Base-by-base conservation (phyloP, 306 rosid genomes). In the Prinsepia uniflora region DNA sequence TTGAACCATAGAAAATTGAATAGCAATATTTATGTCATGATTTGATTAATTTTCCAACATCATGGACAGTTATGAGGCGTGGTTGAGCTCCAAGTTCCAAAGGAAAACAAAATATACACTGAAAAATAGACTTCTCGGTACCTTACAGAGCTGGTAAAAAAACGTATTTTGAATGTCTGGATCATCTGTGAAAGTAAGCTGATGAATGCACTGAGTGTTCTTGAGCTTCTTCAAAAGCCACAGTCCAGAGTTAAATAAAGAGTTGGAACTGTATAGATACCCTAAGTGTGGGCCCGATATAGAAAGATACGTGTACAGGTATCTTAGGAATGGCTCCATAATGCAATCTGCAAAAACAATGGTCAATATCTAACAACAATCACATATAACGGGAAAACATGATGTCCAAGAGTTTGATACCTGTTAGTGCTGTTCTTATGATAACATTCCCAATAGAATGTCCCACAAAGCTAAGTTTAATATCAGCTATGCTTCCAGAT, bases 231-330 rank as follows among this genome's bases (percentile, higher is more conserved):
- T 93, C 87, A 90, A 79, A 82, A 93, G 80, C 98, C 98, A 93
- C 75, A 93, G 76, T 63, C 98, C 97, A 66, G 98, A 93, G 77
- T 90, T 93, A 73, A 93, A 93, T 75, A 90, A 83, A 11, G 97
- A 87, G 81, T 93, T 90, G n/a, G 98, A 87, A 83, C 94, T 87
- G 79, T 93, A 93, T 58, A 93, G 97, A 84, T 93, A 93, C 46
- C 98, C 98, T 82, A 93, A 81, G 83, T 93, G 98, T 42, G 98
- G 98, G 67, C 97, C 98, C 57, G 98, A 93, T 83, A 93, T 78
- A 61, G 98, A 93, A 78, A 90, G 87, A 81, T 93, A 93, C 3
- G 90, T 86, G 65, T 90, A 62, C 39, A 93, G 87, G 84, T 80
- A 77, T 63, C 81, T 76, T 24, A 82, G 83, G 81, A 75, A 93